phyloP scores from a whole-genome alignment of 441 rosid species.

The Dalechampia spathulata region DNA sequence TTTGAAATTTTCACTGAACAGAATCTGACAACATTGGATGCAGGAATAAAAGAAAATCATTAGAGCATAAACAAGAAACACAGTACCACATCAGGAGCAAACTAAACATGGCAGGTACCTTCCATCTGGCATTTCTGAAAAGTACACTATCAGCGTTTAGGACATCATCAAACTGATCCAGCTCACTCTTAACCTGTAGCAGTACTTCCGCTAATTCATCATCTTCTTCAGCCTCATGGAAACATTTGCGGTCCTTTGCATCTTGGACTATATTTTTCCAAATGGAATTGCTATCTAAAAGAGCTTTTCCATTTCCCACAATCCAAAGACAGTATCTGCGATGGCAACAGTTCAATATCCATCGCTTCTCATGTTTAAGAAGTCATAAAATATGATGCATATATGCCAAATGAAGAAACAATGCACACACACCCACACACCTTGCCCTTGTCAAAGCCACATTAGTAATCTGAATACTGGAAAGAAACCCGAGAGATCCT shows the following conservation, averaged over 20 bases:
- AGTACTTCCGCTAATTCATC: constrained; percentile 28
- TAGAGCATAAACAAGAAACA: not conserved
- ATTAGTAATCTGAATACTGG: constrained; percentile 24
- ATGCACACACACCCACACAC: no score
- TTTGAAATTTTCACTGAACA: constrained; percentile 32
- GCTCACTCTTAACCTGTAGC: constrained; percentile 27
- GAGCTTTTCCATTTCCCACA: constrained; percentile 33
- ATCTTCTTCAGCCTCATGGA: constrained; percentile 34
- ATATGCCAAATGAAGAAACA: not conserved
- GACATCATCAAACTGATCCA: constrained; percentile 30
- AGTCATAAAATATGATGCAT: not conserved
- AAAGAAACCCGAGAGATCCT: constrained; percentile 19
- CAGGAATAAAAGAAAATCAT: not conserved
- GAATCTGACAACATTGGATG: constrained; percentile 21
- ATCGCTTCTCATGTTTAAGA: not conserved
- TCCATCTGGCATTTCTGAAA: constrained; percentile 39
- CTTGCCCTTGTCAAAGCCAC: constrained; percentile 38
- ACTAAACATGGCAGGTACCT: constrained; percentile 20
- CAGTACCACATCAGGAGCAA: not conserved
- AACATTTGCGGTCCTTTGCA: constrained; percentile 40
- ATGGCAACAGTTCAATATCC: not conserved
- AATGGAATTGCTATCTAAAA: constrained; percentile 20
- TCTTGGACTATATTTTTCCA: constrained; percentile 35
- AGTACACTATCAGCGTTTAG: constrained; percentile 26
- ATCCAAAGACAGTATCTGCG: constrained; percentile 40